Conservation (phyloP, 805 yeast genomes). For the Wickerhamiella sergipiensis region DNA sequence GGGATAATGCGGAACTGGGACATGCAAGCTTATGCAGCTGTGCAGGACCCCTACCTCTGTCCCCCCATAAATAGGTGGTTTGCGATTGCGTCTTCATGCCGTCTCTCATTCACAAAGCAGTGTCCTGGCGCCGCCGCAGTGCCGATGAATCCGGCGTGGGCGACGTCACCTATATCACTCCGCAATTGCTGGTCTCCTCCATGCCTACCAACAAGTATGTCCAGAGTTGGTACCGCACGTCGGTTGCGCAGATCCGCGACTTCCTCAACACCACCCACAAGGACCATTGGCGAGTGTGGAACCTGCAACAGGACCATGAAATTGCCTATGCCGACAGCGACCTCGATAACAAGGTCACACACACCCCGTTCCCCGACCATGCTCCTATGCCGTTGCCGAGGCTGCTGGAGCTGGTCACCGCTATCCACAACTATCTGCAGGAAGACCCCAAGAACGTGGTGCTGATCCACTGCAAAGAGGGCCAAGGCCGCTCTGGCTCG, state of each 20-base stretch:
- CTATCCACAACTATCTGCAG: constrained; percentile 33
- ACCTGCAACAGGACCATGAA: constrained; percentile 47
- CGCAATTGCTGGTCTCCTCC: constrained; percentile 56
- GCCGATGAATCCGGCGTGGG: constrained; percentile 19
- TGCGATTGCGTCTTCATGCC: background rate
- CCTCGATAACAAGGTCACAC: constrained; percentile 24
- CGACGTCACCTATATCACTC: constrained; percentile 57
- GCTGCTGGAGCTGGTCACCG: constrained; percentile 32
- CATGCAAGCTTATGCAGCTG: background rate
- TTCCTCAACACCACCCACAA: constrained; percentile 37
- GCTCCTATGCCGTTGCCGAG: constrained; percentile 50
- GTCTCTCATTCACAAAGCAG: background rate
- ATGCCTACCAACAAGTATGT: constrained; percentile 46
- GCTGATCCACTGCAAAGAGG: constrained; percentile 75
- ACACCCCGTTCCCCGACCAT: constrained; percentile 63
- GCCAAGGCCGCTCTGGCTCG: constrained; percentile 85
- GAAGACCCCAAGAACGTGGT: constrained; percentile 35
- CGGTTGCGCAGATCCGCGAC: constrained; percentile 35
- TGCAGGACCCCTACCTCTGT: background rate
- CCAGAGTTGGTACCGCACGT: constrained; percentile 37
- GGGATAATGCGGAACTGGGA: background rate
- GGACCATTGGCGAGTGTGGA: constrained; percentile 57
- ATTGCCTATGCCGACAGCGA: constrained; percentile 28
- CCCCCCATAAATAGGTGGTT: background rate
- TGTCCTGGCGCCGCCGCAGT: background rate